A percentile compares a stretch with the other conserved stretches of the same genome.
Conservation (phyloP, 164 flowering plant genomes). For the Magnolia changhungtana region DNA sequence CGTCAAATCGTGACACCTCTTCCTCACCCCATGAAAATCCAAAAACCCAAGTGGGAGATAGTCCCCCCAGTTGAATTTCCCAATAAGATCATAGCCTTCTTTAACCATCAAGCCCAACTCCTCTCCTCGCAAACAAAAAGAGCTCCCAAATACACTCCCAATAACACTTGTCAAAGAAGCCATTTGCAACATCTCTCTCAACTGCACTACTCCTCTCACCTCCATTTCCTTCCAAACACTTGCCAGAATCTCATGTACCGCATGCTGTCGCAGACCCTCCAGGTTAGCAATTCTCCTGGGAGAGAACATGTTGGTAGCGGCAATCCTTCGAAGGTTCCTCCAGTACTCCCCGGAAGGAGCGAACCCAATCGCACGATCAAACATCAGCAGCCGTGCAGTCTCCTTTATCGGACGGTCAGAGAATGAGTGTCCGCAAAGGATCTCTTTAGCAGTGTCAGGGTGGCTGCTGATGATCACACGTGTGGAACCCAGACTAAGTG, state of each 20-base stretch:
- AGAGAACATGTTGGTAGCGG: constrained; percentile 63
- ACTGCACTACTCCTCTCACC: constrained; percentile 44
- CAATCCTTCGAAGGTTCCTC: constrained; percentile 59
- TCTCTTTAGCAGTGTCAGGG: constrained; percentile 78
- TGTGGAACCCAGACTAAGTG: constrained; percentile 55
- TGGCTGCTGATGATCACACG: constrained; percentile 64
- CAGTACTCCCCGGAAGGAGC: constrained; percentile 78
- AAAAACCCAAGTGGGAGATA: constrained; percentile 55
- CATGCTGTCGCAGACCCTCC: constrained; percentile 34
- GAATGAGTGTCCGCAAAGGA: constrained; percentile 54
- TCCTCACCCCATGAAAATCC: constrained; percentile 70
- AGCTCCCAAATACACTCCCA: constrained; percentile 66
- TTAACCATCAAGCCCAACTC: constrained; percentile 54
- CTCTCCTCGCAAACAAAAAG: constrained; percentile 15
- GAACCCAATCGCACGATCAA: constrained; percentile 86
- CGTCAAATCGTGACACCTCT: constrained; percentile 58
- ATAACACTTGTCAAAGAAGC: constrained; percentile 55
- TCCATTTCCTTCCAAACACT: constrained; percentile 37
- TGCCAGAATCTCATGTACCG: constrained; percentile 34
- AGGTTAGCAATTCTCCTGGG: constrained; percentile 52
- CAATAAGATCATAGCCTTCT: constrained; percentile 79
- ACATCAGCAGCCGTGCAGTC: constrained; percentile 67
- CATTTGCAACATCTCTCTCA: constrained; percentile 48
- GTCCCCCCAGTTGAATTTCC: constrained; percentile 63
- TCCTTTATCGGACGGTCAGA: constrained; percentile 71